These are phyloP conservation scores for Scheffersomyces spartinae DNA, from an alignment of 805 yeast species.

Conservation along the genomic window DNA sequence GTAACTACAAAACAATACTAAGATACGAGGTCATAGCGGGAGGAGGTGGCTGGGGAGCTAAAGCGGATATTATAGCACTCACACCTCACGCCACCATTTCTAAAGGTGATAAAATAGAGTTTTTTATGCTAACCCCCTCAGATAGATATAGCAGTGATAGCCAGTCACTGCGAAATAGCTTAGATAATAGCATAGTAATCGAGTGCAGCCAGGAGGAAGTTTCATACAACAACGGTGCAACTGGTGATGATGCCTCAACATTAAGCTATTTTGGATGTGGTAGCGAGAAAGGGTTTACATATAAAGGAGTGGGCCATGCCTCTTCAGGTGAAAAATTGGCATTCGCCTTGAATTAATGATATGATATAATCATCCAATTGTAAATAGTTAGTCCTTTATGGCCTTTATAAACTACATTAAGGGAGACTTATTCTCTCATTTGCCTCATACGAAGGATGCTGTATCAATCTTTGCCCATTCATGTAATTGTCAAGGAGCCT, in stretches of 20 bases:
- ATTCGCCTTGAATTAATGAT: too few relatives aligned
- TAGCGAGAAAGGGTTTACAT: slow-evolving; percentile 17
- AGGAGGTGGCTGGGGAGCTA: slow-evolving; percentile 69
- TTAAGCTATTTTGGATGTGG: slow-evolving; percentile 19
- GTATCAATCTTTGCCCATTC: slow-evolving; percentile 55
- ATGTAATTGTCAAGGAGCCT: slow-evolving; percentile 64
- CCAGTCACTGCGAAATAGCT: slow-evolving; percentile 4
- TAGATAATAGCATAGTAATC: slow-evolving; percentile 6
- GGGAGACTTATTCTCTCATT: slow-evolving; percentile 45
- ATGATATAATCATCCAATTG: too few relatives aligned
- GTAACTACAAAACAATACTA: slow-evolving; percentile 8
- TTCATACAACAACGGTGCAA: slow-evolving; percentile 6
- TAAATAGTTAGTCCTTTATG: too few relatives aligned
- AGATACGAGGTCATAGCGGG: slow-evolving; percentile 54
- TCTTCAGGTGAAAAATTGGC: slow-evolving; percentile 20
- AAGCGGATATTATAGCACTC: slow-evolving; percentile 52
- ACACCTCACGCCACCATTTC: slow-evolving; percentile 41
- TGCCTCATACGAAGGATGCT: slow-evolving; percentile 11
- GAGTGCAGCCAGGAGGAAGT: slow-evolving; percentile 23
- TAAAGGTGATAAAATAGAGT: slow-evolving; percentile 36
- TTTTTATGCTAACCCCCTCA: slow-evolving; percentile 32
- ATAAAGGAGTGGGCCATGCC: slow-evolving; percentile 13
- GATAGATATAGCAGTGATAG: slow-evolving; percentile 10
- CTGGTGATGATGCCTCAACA: slow-evolving; percentile 1
- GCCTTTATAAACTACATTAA: slow-evolving; percentile 36